Base-by-base conservation (phyloP, 768 basidiomycete species). In the Lactarius deliciosus region DNA sequence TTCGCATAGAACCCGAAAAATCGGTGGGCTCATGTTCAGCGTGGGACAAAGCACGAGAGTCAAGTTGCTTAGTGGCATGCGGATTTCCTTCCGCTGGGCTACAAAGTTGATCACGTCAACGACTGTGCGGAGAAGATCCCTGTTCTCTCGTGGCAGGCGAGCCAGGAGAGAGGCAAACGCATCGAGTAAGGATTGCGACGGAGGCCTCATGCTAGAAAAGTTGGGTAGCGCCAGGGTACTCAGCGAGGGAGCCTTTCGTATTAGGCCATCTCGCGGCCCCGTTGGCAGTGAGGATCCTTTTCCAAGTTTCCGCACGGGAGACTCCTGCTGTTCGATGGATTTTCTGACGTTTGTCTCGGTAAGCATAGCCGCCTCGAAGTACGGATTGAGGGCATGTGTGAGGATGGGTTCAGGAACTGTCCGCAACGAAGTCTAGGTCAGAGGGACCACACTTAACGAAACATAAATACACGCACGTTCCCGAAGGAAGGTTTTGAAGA, bases 41-140 rank as follows among this genome's bases (percentile, higher is more conserved):
- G 87, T 93, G 8, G 95, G 96, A 68, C 91, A 94, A 74, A 98
- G 88, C 59, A 96, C 89, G 40, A 96, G 79, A 57, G 96, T 79
- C 71, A 98, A 76, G 73, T 97, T 97, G 75, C 89, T 89, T 70
- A 97, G 76, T 2, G 94, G 92, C 95, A 98, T 98, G 78, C 92
- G 93, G 41, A 94, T 98, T 72, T 86, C 84, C 69, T 82, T 83
- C 68, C 85, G 82, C 63, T 79, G 80, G 0, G 91, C 86, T 16
- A 93, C 95, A 53, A 84, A 85, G 54, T 83, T 85, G 69, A 96
- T 90, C 43, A 97, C 81, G 70, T 92, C 88, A 57, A 86, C 83
- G 28, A 96, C 86, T 15, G 93, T 96, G 57, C 85, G 81, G 43
- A 96, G 79, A n/a, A 96, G 80, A 74, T 94, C 94, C 64, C 87